A percentile compares a stretch with the other conserved stretches of the same genome.
Evolutionary conservation across 1,139 yeast genomes (phyloP).

Genomic region (Saccharomyces uvarum): DNA sequence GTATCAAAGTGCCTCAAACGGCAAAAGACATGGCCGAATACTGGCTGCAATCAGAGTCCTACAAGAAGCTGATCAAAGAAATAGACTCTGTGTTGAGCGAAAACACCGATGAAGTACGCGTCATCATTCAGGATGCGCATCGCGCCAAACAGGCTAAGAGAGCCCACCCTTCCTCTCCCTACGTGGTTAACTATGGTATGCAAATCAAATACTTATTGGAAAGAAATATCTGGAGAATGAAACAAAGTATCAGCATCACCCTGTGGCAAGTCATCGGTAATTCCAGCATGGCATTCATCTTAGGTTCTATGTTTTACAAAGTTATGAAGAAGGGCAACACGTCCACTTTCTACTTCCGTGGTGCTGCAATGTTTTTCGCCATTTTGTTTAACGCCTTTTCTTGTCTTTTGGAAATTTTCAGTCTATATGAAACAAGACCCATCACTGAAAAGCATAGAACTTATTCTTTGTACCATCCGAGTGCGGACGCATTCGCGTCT

Average conservation of each 20-base stretch:
- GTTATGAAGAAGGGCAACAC: slow-evolving; percentile 37
- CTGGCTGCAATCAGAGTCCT: slow-evolving; percentile 62
- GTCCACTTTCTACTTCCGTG: slow-evolving; percentile 55
- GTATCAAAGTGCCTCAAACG: slow-evolving; percentile 59
- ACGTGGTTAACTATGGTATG: slow-evolving; percentile 55
- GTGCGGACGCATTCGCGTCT: slow-evolving; percentile 70
- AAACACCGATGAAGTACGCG: slow-evolving; percentile 11
- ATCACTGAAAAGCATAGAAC: slow-evolving; percentile 74
- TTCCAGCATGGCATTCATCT: slow-evolving; percentile 61
- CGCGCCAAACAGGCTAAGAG: slow-evolving; percentile 51
- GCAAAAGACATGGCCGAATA: slow-evolving; percentile 60
- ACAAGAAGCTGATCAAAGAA: slow-evolving; percentile 36
- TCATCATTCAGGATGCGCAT: slow-evolving; percentile 41
- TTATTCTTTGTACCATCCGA: slow-evolving; percentile 67
- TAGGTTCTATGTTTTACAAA: slow-evolving; percentile 71
- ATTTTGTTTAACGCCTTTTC: slow-evolving; percentile 70
- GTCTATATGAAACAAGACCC: slow-evolving; percentile 66
- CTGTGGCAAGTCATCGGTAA: slow-evolving; percentile 55
- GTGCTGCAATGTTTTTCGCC: slow-evolving; percentile 71
- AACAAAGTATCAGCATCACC: slow-evolving; percentile 62
- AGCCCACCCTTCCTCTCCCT: slow-evolving; percentile 49
- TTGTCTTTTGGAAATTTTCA: slow-evolving; percentile 63
- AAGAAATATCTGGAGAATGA: slow-evolving; percentile 57
- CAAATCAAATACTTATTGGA: slow-evolving; percentile 54
- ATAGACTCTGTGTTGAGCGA: slow-evolving; percentile 34